Evolutionary conservation across 768 basidiomycete species (phyloP).

Genomic region (Lactifluus hygrophoroides): DNA sequence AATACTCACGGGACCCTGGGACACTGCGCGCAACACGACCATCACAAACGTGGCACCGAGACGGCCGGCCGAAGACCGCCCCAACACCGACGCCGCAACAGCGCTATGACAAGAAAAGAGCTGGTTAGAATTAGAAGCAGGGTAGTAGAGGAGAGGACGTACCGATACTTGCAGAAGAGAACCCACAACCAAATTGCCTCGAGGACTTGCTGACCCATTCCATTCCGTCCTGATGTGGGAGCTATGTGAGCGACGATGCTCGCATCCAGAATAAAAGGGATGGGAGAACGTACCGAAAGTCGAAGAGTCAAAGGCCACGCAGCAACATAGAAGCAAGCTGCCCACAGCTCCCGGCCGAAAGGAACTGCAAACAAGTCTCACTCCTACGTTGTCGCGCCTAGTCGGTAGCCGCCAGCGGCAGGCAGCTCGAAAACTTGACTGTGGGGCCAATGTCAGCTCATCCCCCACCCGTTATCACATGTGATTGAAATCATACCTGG

Average conservation of each 20-base stretch:
- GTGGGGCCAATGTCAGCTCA: not conserved
- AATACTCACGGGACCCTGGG: not conserved
- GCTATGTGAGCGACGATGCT: not conserved
- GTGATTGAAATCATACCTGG: not conserved
- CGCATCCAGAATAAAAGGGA: not conserved
- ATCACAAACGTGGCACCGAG: not conserved
- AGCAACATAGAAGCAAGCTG: conserved; percentile 3
- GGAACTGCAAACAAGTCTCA: conserved; percentile 4
- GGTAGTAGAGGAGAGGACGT: not conserved
- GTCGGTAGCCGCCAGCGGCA: not conserved
- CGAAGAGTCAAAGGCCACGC: not conserved
- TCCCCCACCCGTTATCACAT: not conserved
- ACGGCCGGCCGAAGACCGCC: conserved; percentile 6
- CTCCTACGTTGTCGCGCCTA: not conserved
- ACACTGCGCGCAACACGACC: not conserved
- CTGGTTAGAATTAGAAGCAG: not conserved
- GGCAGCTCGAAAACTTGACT: not conserved
- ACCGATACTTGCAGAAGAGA: conserved; percentile 6
- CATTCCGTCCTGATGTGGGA: not conserved
- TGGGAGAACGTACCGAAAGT: not conserved
- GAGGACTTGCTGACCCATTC: not conserved
- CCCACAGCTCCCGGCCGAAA: conserved; percentile 15
- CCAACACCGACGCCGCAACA: not conserved
- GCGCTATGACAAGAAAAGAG: not conserved
- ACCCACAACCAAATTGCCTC: not conserved